A percentile compares a stretch with the other conserved stretches of the same genome.
phyloP scores from a whole-genome alignment of 2,329 filamentous ascomycete species.

The Thielaviopsis euricoi region DNA sequence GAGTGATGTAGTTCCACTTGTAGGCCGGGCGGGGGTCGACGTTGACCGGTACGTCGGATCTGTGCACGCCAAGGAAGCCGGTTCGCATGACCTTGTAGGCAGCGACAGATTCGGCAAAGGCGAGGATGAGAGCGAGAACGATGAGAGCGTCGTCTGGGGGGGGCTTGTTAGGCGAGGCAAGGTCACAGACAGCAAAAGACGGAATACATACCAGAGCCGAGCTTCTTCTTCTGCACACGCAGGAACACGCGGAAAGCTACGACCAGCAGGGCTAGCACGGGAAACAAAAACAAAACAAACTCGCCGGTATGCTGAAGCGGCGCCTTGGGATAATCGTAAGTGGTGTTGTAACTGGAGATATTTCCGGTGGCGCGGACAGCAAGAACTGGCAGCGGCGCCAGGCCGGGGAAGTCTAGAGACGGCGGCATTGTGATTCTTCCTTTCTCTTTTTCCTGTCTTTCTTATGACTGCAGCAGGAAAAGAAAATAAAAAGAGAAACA shows the following conservation, averaged over 20 bases:
- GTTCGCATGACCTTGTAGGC: conserved; percentile 18
- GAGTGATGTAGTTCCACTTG: conserved; percentile 22
- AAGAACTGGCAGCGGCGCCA: not conserved
- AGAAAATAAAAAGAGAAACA: too few relatives aligned
- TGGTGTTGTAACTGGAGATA: not conserved
- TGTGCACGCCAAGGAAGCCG: conserved; percentile 18
- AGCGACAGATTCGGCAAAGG: conserved; percentile 3
- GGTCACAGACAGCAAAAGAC: too few relatives aligned
- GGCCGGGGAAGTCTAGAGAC: not conserved
- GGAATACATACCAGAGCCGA: conserved; percentile 16
- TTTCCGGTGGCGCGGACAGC: not conserved
- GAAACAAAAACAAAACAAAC: conserved; percentile 20
- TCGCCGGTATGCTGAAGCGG: conserved; percentile 18
- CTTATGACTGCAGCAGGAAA: too few relatives aligned
- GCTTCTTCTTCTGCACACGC: conserved; percentile 16
- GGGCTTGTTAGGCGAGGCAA: too few relatives aligned
- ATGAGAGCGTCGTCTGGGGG: conserved; percentile 18
- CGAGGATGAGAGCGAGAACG: conserved; percentile 15
- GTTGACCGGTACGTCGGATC: conserved; percentile 12
- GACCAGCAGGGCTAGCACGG: conserved; percentile 17
- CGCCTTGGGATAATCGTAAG: conserved; percentile 3
- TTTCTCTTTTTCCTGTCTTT: too few relatives aligned
- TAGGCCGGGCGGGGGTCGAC: conserved; percentile 12
- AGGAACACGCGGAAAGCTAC: conserved; percentile 17
- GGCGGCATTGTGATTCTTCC: not conserved